Base-by-base conservation (phyloP, 148 eudicot species). In the Fallopia convolvulus region DNA sequence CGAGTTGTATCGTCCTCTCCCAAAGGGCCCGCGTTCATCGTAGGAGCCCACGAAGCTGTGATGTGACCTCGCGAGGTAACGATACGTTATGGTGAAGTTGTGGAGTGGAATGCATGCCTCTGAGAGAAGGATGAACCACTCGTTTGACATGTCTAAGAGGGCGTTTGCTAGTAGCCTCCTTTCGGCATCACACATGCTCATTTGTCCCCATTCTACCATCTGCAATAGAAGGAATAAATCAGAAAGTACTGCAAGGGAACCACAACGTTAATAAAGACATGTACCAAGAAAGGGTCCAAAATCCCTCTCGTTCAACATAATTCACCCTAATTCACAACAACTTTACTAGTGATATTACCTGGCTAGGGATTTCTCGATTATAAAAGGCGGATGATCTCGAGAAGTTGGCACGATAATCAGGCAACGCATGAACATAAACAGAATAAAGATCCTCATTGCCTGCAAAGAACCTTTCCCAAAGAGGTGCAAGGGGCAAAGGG, bases 381-480 rank as follows among this genome's bases (percentile, higher is more conserved):
- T 79, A 88, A 77, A 93, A 93, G 58, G 86, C 90, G 6, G 97
- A 90, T 17, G 89, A 52, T 74, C 65, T 83, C 1, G 83, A 18
- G 30, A 88, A 86, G 81, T 83, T 84, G 52, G 87, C 87, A 17
- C 81, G 77, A 78, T 77, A 87, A 6, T 83, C 87, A 3, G 97
- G 93, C 36, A 61, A 58, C 12, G 93, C 82, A 76, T 92, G 97
- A 42, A 90, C 85, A 79, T 93, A 93, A 63, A 93, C 82, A 0
- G 93, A 88, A 74, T 79, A 93, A 39, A 80, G 77, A 8, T 79
- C 86, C 73, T 86, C 86, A 70, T 89, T 85, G 2, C 90, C 97
- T 46, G 77, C 73, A 79, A 93, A 93, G 83, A 90, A 93, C 81
- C 89, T 88, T 77, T 93, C 97, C 97, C 97, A 93, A 61, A 93